A percentile compares a stretch with the other conserved stretches of the same genome.
These are phyloP conservation scores for Syncephalastrum sp. DNA, from an alignment of 371 early-diverging fungal species.

Conservation along the genomic window DNA sequence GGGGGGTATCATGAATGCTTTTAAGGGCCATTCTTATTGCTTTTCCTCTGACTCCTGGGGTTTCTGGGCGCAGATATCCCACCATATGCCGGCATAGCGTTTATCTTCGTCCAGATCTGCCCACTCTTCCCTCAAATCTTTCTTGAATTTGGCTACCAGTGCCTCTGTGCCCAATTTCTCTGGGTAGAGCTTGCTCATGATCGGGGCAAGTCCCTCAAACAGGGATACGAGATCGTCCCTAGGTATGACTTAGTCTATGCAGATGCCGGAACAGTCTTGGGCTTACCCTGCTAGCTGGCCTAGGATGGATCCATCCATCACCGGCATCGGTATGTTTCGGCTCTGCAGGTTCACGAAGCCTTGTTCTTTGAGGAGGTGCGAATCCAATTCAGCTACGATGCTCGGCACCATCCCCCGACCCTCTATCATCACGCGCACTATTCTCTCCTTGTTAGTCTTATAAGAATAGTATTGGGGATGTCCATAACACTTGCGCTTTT, in stretches of 20 bases:
- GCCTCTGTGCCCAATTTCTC: conserved; percentile 1
- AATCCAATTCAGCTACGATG: background rate
- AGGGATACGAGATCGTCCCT: background rate
- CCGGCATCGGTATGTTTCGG: background rate
- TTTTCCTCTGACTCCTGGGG: too few relatives aligned
- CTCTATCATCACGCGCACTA: background rate
- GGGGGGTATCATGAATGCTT: too few relatives aligned
- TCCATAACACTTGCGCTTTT: too few relatives aligned
- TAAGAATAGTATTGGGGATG: too few relatives aligned
- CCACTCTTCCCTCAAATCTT: background rate
- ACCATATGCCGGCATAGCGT: too few relatives aligned
- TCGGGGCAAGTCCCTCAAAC: background rate
- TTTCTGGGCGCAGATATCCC: too few relatives aligned
- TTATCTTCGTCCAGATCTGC: background rate
- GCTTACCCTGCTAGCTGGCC: conserved; percentile 3
- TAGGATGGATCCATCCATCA: conserved; percentile 1
- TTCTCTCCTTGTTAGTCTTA: background rate
- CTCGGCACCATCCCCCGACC: background rate
- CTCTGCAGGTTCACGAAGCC: background rate
- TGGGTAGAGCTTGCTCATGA: conserved; percentile 2
- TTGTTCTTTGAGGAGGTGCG: conserved; percentile 3
- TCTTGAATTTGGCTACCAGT: background rate
- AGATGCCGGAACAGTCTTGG: too few relatives aligned
- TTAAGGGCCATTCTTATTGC: too few relatives aligned
- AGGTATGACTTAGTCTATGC: background rate